These are phyloP conservation scores for Gaeumannomyces tritici DNA, from an alignment of 2,329 filamentous ascomycete genomes.

Conservation along the genomic window DNA sequence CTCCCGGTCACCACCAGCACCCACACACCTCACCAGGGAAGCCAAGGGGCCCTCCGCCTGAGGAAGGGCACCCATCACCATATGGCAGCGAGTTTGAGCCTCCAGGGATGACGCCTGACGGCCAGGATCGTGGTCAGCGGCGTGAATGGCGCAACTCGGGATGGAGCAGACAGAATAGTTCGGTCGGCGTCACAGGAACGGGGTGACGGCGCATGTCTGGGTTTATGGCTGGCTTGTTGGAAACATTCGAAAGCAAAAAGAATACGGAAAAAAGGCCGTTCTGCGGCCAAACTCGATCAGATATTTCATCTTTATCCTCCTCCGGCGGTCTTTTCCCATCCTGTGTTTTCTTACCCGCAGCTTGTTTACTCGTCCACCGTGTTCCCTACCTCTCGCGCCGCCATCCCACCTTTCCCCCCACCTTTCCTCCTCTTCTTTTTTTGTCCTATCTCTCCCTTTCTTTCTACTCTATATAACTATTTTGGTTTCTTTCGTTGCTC, in stretches of 20 bases:
- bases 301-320: neutral
- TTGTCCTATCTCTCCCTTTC: neutral
- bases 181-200: slow-evolving; percentile 37
- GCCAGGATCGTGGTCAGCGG: slow-evolving; percentile 31
- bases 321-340: neutral
- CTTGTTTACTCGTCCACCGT: too few species aligned
- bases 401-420: too few species aligned
- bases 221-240: neutral
- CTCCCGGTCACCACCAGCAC: slow-evolving; percentile 16
- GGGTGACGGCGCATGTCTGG: slow-evolving; percentile 14
- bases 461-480: neutral
- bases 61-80: slow-evolving; percentile 32
- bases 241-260: neutral
- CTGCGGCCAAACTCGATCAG: neutral
- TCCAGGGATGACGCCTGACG: slow-evolving; percentile 25
- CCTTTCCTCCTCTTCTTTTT: slow-evolving; percentile 4
- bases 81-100: slow-evolving; percentile 35
- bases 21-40: slow-evolving; percentile 40
- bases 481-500: neutral
- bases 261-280: neutral
- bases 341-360: neutral
- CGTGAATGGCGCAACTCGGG: slow-evolving; percentile 50
- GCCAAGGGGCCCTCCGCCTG: slow-evolving; percentile 33
- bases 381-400: too few species aligned
- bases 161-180: slow-evolving; percentile 40